Conservation (phyloP, 2,329 filamentous ascomycete species). For the Paramyrothecium roridum region DNA sequence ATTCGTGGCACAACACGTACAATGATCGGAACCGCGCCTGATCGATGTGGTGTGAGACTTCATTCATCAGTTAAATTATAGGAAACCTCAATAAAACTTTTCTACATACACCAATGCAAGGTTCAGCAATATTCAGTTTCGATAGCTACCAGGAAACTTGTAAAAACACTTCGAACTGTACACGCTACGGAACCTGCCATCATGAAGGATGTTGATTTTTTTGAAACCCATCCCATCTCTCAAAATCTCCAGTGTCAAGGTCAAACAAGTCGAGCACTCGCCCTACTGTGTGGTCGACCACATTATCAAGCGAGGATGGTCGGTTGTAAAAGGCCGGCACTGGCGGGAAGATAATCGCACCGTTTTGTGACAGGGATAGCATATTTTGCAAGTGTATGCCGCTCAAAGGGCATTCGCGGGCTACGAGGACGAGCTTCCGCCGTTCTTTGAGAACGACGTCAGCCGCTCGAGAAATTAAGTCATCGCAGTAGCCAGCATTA, state of each 20-base stretch:
- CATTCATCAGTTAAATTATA: no score
- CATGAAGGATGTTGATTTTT: background rate
- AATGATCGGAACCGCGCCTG: no score
- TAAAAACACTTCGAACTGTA: no score
- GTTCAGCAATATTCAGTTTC: no score
- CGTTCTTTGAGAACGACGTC: constrained; percentile 44
- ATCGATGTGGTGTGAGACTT: no score
- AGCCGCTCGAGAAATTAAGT: constrained; percentile 40
- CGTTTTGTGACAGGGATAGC: constrained; percentile 29
- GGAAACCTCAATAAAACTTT: no score
- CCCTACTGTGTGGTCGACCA: constrained; percentile 41
- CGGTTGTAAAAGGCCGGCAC: constrained; percentile 40
- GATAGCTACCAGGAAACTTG: no score
- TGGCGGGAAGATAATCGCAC: constrained; percentile 39
- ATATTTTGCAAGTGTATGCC: constrained; percentile 44
- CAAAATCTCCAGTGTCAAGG: constrained; percentile 34
- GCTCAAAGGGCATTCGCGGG: constrained; percentile 40
- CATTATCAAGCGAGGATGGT: constrained; percentile 31
- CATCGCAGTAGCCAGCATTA: constrained; percentile 35
- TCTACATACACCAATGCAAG: no score
- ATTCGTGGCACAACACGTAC: no score
- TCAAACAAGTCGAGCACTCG: constrained; percentile 41
- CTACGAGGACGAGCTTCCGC: constrained; percentile 31
- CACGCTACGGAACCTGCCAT: no score
- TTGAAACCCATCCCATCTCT: constrained; percentile 28